Base-by-base conservation (phyloP, 495 filamentous ascomycete species). In the Annulohypoxylon stygium region DNA sequence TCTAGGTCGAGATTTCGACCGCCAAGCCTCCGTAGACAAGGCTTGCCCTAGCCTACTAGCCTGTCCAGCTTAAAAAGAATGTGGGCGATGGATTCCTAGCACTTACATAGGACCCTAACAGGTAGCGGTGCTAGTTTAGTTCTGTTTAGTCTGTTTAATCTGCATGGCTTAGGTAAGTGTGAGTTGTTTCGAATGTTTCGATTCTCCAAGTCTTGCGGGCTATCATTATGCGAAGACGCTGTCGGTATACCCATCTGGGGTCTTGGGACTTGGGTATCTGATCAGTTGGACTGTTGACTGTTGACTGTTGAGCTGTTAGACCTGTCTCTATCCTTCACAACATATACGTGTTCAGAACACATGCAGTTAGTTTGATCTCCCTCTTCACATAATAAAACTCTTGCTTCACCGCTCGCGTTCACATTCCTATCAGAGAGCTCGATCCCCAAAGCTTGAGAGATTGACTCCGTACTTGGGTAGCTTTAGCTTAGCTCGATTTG, bases 1-100 rank as follows among this genome's bases (percentile, higher is more conserved):
- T 43, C 39, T 70, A n/a, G 34, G 53, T 33, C 30, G 57, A 51
- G 51, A 43, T 59, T 48, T 51, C 51, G n/a, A 11, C 25, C 23
- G 57, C 63, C 47, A 64, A 67, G 66, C 9, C 65, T 41, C 55
- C 47, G 43, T 72, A 10, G 16, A 34, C 64, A 59, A 20, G 51
- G 62, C 63, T 67, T 43, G 39, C 12, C 39, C 39, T 39, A n/a
- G 39, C 11, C 39, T 14, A 11, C 39, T 43, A 43, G 39, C 39
- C 12, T 14, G 39, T n/a, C 39, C 14, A 43, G 39, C 39, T n/a
- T 43, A 14, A 63, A 61, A 72, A n/a, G 14, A 48, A 36, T 18
- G 30, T 6, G 36, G 45, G 33, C n/a, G 47, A 61, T 6, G 33
- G 25, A 65, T 47, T 64, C 43, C 41, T 33, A 64, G 45, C 39